Base-by-base conservation (phyloP, 2,329 filamentous ascomycete genomes). In the Diaporthe humulicola region DNA sequence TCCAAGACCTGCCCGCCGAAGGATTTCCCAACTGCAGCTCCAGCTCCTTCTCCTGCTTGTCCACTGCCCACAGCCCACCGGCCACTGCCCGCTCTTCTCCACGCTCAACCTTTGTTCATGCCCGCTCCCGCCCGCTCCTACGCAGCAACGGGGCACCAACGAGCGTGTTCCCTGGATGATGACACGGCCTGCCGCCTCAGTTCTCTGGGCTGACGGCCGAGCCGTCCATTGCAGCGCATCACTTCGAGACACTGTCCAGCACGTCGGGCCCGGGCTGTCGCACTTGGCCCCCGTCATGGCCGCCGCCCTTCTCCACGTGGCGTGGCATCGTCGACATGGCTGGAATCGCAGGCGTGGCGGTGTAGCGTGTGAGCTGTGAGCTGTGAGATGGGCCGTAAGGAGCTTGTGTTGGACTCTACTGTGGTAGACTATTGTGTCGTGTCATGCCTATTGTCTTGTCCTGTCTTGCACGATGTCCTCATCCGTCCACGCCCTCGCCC, bases 301-400 rank as follows among this genome's bases (percentile, higher is more conserved):
- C 64, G 45, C 61, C 42, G 64, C 64, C 42, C 64, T 67, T 67
- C 64, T 67, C 64, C 64, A 67, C 64, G 64, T 67, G 64, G 64
- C 64, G 25, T 52, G 64, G 45, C 45, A 67, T 67, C 45, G 45
- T 67, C 64, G 30, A 67, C 64, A 67, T 67, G 64, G 64, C 64
- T 67, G 64, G 30, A 19, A 67, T 67, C 28, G 64, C 64, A 69
- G 64, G 33, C 64, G 64, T 69, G 64, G 64, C 64, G 64, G 64
- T 69, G 64, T 69, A 38, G 33, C 48, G 30, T 30, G 10, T 66
- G 60, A 66, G 60, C 42, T 42, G 40, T 30, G 38, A n/a, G n/a
- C n/a, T n/a, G n/a, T n/a, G n/a, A n/a, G n/a, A 22, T n/a, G 60
- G 36, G 25, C 40, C 48, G 40, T 14, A 40, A 19, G 5, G 22